These are phyloP conservation scores for Penicillium goetzii DNA, from an alignment of 495 filamentous ascomycete species.

Conservation along the genomic window DNA sequence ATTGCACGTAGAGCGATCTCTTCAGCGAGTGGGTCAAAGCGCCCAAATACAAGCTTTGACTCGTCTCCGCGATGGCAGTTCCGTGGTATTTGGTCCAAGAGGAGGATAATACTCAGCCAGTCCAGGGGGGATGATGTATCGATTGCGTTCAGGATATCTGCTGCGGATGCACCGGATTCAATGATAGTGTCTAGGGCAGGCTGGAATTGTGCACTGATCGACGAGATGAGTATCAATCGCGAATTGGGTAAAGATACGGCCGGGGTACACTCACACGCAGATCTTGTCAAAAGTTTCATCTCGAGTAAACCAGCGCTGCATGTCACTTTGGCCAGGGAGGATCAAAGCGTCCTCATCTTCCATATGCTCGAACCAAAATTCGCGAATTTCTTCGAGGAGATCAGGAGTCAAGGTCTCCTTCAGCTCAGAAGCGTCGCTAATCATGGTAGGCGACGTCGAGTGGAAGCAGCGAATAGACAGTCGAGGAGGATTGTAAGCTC, in stretches of 20 bases:
- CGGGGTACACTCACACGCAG: slow-evolving; percentile 31
- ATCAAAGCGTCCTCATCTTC: slow-evolving; percentile 20
- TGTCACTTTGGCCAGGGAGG: slow-evolving; percentile 24
- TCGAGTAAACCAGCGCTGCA: slow-evolving; percentile 35
- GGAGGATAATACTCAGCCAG: slow-evolving; percentile 34
- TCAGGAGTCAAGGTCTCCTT: slow-evolving; percentile 29
- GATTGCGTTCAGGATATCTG: slow-evolving; percentile 29
- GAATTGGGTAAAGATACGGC: background rate
- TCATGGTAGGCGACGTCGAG: slow-evolving; percentile 14
- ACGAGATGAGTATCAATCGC: background rate
- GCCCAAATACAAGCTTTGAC: slow-evolving; percentile 34
- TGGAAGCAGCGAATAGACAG: slow-evolving; percentile 6
- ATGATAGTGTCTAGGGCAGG: slow-evolving; percentile 33
- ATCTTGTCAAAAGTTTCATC: slow-evolving; percentile 33
- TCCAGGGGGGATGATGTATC: slow-evolving; percentile 22
- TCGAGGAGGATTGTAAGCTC: background rate
- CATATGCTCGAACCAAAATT: slow-evolving; percentile 34
- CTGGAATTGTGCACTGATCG: slow-evolving; percentile 31
- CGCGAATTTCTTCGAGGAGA: slow-evolving; percentile 27
- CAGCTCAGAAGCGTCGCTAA: slow-evolving; percentile 7
- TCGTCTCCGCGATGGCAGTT: slow-evolving; percentile 40
- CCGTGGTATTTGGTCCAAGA: slow-evolving; percentile 38
- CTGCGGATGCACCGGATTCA: slow-evolving; percentile 20
- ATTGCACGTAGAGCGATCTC: slow-evolving; percentile 31
- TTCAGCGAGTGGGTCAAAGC: slow-evolving; percentile 36